phyloP scores from a whole-genome alignment of 2,329 filamentous ascomycete species.

The Penicillium freii region DNA sequence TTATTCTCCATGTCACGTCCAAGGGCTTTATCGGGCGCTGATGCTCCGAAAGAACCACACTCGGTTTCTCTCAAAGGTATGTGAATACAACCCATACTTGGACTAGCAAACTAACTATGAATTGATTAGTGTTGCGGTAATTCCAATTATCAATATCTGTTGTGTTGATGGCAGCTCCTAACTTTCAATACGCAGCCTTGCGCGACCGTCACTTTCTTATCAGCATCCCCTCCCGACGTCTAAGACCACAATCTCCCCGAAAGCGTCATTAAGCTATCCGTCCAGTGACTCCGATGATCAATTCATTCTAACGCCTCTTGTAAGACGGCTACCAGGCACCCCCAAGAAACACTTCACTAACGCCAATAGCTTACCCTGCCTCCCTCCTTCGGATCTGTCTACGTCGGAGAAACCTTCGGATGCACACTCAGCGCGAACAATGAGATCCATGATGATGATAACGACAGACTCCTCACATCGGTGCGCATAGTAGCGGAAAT shows the following conservation, averaged over 20 bases:
- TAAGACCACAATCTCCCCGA: constrained; percentile 52
- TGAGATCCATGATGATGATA: constrained; percentile 55
- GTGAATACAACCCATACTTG: constrained; percentile 7
- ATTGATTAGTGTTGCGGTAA: constrained; percentile 41
- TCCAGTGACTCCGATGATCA: constrained; percentile 47
- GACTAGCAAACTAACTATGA: not conserved
- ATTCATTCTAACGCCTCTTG: constrained; percentile 58
- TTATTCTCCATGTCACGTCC: constrained; percentile 41
- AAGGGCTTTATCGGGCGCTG: constrained; percentile 43
- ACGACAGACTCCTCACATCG: constrained; percentile 60
- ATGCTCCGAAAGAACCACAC: constrained; percentile 67
- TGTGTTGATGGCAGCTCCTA: not conserved
- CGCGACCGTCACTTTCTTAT: constrained; percentile 58
- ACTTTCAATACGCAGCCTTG: constrained; percentile 58
- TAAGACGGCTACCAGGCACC: constrained; percentile 22
- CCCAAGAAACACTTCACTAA: constrained; percentile 11
- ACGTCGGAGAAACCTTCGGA: constrained; percentile 91
- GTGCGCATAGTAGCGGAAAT: constrained; percentile 88
- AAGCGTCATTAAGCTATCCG: constrained; percentile 74
- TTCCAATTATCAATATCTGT: not conserved
- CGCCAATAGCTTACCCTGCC: constrained; percentile 68
- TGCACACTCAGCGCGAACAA: constrained; percentile 97
- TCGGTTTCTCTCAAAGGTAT: constrained; percentile 71
- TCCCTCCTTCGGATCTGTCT: constrained; percentile 87
- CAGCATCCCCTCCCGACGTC: constrained; percentile 47